A percentile compares a stretch with the other conserved stretches of the same genome.
Conservation (phyloP, 208 protist genomes). For the Trypanosomatidae sp. region DNA sequence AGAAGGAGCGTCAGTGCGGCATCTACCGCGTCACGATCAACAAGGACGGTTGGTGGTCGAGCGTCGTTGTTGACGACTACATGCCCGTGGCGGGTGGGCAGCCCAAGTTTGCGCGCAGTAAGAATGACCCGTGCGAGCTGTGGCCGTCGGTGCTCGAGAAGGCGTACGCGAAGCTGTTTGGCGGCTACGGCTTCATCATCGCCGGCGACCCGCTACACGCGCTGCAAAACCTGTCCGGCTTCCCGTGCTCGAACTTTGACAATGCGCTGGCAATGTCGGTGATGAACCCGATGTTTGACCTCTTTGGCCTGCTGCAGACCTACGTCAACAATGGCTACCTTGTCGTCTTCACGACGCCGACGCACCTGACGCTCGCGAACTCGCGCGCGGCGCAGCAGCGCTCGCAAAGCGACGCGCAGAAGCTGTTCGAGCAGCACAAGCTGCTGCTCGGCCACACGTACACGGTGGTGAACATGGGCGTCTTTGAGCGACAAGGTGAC, state of each 20-base stretch:
- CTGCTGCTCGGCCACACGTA: constrained; percentile 52
- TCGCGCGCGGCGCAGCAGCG: constrained; percentile 11
- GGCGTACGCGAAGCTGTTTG: constrained; percentile 82
- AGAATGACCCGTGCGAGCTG: constrained; percentile 50
- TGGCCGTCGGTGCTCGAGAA: constrained; percentile 80
- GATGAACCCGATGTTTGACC: constrained; percentile 22
- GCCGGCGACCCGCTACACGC: constrained; percentile 62
- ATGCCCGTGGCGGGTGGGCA: constrained; percentile 43
- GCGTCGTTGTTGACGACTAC: constrained; percentile 80
- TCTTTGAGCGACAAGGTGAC: constrained; percentile 26
- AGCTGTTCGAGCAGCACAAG: constrained; percentile 28
- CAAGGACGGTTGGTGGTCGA: constrained; percentile 85
- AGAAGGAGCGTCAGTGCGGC: constrained; percentile 36
- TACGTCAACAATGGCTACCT: constrained; percentile 39
- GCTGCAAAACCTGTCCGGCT: constrained; percentile 66
- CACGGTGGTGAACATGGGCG: constrained; percentile 35
- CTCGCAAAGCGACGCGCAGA: constrained; percentile 15
- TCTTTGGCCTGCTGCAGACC: constrained; percentile 26
- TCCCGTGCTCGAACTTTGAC: constrained; percentile 55
- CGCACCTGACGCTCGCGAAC: constrained; percentile 31
- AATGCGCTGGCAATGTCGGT: constrained; percentile 36
- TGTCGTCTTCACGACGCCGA: constrained; percentile 45
- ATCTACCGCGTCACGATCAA: constrained; percentile 72
- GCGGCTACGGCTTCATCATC: constrained; percentile 64
- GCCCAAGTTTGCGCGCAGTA: constrained; percentile 46